Conservation (phyloP, 129 eudicot species). For the Helianthus tuberosus region DNA sequence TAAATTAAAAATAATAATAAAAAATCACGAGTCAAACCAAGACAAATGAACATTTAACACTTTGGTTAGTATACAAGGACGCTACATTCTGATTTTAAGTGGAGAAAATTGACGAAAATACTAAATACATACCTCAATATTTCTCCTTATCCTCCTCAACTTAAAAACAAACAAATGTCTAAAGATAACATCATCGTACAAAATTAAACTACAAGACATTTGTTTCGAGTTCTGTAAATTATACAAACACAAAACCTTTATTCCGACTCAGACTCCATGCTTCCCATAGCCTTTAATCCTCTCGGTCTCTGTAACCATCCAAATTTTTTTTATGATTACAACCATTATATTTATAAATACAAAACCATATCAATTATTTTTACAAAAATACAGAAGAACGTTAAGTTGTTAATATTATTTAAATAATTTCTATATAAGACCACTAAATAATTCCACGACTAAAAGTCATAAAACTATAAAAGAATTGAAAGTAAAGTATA, state of each 20-base stretch:
- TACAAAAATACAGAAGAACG: background rate
- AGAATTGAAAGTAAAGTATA: background rate
- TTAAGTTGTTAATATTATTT: background rate
- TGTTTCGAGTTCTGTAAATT: background rate
- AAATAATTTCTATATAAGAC: background rate
- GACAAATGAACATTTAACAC: background rate
- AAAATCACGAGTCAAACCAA: background rate
- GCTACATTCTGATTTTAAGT: background rate
- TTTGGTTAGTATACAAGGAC: conserved; percentile 1
- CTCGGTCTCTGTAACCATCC: conserved; percentile 62
- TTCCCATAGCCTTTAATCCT: conserved; percentile 90
- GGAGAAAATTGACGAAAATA: conserved; percentile 1
- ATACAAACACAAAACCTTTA: conserved; percentile 19
- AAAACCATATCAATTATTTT: background rate
- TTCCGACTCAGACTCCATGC: conserved; percentile 81
- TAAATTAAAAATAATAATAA: too few species aligned
- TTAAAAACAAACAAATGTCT: conserved; percentile 34
- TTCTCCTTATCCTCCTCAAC: conserved; percentile 6
- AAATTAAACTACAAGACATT: background rate
- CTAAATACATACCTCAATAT: conserved; percentile 7
- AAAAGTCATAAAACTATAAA: background rate
- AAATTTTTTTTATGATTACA: background rate
- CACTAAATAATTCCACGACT: background rate
- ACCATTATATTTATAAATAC: background rate
- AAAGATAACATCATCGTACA: background rate